Evolutionary conservation across 148 eudicot genomes (phyloP).

Genomic region (Rhododendron ovatum): DNA sequence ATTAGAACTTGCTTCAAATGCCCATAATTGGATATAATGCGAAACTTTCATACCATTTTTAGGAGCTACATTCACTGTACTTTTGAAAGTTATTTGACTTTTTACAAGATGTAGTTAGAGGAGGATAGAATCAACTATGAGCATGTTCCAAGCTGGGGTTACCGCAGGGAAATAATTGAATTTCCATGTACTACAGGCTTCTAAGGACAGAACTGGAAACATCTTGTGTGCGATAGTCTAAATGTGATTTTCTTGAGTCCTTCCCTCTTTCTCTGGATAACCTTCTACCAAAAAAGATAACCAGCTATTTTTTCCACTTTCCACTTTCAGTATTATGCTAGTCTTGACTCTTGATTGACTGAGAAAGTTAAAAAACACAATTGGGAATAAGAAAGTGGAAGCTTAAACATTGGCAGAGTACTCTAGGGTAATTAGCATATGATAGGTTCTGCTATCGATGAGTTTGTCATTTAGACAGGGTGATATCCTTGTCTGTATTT

Average conservation of each 20-base stretch:
- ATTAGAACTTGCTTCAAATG: not conserved
- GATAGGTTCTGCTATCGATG: not conserved
- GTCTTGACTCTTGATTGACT: not conserved
- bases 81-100: not conserved
- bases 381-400: not conserved
- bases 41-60: not conserved
- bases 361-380: not conserved
- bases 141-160: not conserved
- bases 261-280: conserved; percentile 1
- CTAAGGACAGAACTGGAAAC: not conserved
- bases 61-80: not conserved
- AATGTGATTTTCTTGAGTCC: not conserved
- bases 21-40: not conserved
- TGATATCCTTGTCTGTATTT: not conserved
- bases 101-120: not conserved
- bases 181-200: not conserved
- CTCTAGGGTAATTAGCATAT: not conserved
- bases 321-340: not conserved
- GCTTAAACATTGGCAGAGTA: not conserved
- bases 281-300: not conserved
- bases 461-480: not conserved
- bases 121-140: not conserved
- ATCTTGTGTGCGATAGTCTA: not conserved
- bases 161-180: not conserved
- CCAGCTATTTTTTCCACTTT: not conserved